Conservation (phyloP, 768 basidiomycete species). For the Agrocybe chaxingu region DNA sequence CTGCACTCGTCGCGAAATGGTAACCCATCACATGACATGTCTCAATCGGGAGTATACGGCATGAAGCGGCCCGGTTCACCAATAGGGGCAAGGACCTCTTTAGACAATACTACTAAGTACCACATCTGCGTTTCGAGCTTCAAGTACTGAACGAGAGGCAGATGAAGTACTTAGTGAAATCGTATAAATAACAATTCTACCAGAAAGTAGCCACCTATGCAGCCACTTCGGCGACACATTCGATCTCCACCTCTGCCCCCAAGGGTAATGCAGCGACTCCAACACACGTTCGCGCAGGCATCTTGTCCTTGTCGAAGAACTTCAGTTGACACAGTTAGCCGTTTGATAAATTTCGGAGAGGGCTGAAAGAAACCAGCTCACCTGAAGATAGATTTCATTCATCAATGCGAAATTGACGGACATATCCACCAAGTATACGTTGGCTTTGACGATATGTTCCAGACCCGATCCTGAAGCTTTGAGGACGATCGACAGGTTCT, state of each 20-base stretch:
- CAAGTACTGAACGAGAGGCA: too few species aligned
- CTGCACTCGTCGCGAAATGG: conserved; percentile 19
- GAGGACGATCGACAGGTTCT: conserved; percentile 38
- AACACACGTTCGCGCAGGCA: conserved; percentile 59
- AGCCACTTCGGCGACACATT: conserved; percentile 46
- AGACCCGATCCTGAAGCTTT: conserved; percentile 38
- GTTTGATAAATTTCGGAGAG: background rate
- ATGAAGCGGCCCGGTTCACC: too few species aligned
- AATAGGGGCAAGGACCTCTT: too few species aligned
- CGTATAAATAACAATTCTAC: background rate
- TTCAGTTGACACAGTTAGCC: conserved; percentile 14
- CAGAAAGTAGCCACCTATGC: background rate
- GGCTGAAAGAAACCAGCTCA: conserved; percentile 7
- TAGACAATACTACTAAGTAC: too few species aligned
- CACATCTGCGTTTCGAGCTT: too few species aligned
- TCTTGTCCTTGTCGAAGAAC: conserved; percentile 43
- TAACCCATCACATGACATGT: conserved; percentile 22
- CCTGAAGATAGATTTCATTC: conserved; percentile 38
- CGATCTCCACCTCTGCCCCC: conserved; percentile 57
- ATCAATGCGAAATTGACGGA: conserved; percentile 31
- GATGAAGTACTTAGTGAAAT: too few species aligned
- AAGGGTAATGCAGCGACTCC: conserved; percentile 52
- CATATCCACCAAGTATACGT: conserved; percentile 38
- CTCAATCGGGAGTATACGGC: background rate
- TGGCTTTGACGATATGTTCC: conserved; percentile 40